Conservation (phyloP, 768 basidiomycete genomes). For the Termitomyces sp. region DNA sequence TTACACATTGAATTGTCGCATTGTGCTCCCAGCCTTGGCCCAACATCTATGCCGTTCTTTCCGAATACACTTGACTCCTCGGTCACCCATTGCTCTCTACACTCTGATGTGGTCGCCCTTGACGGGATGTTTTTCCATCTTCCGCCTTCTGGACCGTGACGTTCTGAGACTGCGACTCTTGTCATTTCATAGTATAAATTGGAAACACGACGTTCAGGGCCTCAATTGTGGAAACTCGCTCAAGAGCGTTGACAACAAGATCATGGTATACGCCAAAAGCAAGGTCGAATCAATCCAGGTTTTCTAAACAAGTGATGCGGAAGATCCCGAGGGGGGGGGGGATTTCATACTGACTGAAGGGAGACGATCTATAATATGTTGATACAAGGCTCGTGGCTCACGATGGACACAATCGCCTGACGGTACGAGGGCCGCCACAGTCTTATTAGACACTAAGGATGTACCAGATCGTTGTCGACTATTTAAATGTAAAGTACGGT, state of each 20-base stretch:
- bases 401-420: background rate
- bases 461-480: background rate
- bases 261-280: conserved; percentile 5
- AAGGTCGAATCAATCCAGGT: conserved; percentile 6
- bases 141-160: background rate
- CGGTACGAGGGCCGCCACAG: too few species aligned
- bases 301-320: too few species aligned
- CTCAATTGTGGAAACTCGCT: conserved; percentile 4
- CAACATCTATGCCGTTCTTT: conserved; percentile 7
- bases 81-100: conserved; percentile 7
- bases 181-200: background rate
- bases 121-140: conserved; percentile 5
- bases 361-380: conserved; percentile 4
- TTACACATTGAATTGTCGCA: background rate
- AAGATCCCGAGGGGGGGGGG: too few species aligned
- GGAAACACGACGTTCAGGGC: conserved; percentile 6
- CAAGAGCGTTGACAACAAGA: conserved; percentile 5
- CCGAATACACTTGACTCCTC: conserved; percentile 9
- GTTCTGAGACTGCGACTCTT: too few species aligned
- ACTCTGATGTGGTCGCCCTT: conserved; percentile 1
- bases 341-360: too few species aligned
- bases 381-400: conserved; percentile 1
- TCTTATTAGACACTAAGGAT: background rate
- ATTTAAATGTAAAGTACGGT: background rate
- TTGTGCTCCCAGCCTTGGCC: background rate